Evolutionary conservation across 139 green algal genomes (phyloP), one percentile per base, ranked within the genome.

Genomic region (Zygnema cylindricum): DNA sequence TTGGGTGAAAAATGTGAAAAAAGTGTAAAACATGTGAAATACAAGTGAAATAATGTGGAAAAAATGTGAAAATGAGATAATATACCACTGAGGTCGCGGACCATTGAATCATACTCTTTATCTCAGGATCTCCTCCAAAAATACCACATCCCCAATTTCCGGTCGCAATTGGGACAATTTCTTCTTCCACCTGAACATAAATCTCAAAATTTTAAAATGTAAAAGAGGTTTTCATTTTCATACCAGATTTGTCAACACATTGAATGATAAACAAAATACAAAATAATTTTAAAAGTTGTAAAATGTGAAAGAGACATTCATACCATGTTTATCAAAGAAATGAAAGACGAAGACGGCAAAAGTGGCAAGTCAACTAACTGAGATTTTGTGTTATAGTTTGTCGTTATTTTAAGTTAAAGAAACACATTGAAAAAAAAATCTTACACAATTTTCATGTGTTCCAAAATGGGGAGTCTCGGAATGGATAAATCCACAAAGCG

Each of bases 51-150:
- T 63, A 63, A 25, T 16, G 7, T 16, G 49, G 16, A 63, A 63
- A 63, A 16, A 7, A 63, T 25, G 16, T 63, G 49, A 63, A 63
- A 7, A 25, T 16, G 49, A n/a, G n/a, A n/a, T n/a, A n/a, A n/a
- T n/a, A n/a, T n/a, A 63, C 82, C 82, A 81, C 23, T 69, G 84
- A 88, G 16, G 84, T 76, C 30, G 84, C 84, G 25, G 88, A 55
- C 86, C 86, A 91, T 54, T 91, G 86, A 54, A 91, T 54, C 69
- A 91, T 84, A 21, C 23, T 54, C 69, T 91, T 91, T 38, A 91
- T 39, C 81, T 87, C 25, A 33, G 77, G 36, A n/a, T 91, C 86
- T 39, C 84, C 86, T 40, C 86, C 86, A 90, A 91, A 91, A 32
- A 63, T 81, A 36, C 86, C 86, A 25, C 86, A 91, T 22, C 86